These are phyloP conservation scores for Yamadazyma spencermartinsiae DNA, from an alignment of 1,139 yeast species.

Conservation along the genomic window DNA sequence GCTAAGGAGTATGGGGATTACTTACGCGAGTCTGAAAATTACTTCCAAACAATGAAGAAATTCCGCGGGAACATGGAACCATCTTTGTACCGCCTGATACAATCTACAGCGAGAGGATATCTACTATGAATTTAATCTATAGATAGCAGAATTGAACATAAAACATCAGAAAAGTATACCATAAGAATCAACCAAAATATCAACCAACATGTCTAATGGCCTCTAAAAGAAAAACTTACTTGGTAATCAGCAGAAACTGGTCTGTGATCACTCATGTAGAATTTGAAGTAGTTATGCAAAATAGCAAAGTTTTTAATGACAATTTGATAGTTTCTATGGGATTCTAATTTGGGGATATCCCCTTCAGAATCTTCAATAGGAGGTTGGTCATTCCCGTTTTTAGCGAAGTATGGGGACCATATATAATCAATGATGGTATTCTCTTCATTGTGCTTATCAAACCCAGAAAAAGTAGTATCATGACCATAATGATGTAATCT, in stretches of 20 bases:
- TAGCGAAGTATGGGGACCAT: constrained; percentile 41
- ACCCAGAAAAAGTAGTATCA: constrained; percentile 51
- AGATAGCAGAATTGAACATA: not conserved
- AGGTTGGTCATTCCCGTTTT: constrained; percentile 20
- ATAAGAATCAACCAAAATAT: not conserved
- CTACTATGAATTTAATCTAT: no score
- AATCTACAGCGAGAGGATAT: no score
- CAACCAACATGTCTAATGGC: not conserved
- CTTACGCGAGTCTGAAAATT: no score
- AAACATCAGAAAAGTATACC: not conserved
- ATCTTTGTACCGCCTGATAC: no score
- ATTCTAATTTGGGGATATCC: constrained; percentile 10
- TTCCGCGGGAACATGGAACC: no score
- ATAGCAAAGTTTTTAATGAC: constrained; percentile 39
- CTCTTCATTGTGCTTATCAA: constrained; percentile 31
- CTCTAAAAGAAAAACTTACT: constrained; percentile 5
- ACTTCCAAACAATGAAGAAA: no score
- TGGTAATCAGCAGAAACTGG: constrained; percentile 44
- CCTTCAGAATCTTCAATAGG: constrained; percentile 7
- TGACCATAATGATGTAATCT: constrained; percentile 41
- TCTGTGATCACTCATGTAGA: constrained; percentile 53
- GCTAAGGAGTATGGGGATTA: not conserved
- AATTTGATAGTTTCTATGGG: constrained; percentile 21
- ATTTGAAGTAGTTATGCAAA: constrained; percentile 43
- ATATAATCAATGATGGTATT: constrained; percentile 46